Evolutionary conservation across 2,329 filamentous ascomycete species (phyloP).

Genomic region (Raffaelea ambrosiae): DNA sequence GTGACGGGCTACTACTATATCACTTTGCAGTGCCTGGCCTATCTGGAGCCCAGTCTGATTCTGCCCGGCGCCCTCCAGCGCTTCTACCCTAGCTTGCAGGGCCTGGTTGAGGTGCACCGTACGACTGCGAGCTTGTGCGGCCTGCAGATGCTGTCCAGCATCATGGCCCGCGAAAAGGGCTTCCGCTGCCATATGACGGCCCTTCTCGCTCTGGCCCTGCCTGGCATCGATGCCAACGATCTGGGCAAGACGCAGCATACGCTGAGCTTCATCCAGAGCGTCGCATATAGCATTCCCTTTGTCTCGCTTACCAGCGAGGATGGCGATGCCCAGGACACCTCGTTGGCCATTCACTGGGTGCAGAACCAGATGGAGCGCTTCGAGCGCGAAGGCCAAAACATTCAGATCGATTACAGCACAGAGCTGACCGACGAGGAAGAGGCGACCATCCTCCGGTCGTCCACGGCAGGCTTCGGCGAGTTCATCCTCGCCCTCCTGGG

Average conservation of each 20-base stretch:
- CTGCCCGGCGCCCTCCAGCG: constrained; percentile 87
- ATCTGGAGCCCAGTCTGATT: constrained; percentile 83
- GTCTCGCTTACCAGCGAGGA: constrained; percentile 66
- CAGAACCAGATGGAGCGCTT: constrained; percentile 89
- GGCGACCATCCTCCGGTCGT: constrained; percentile 80
- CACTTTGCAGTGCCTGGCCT: constrained; percentile 81
- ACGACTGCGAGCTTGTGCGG: constrained; percentile 90
- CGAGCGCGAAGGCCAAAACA: constrained; percentile 75
- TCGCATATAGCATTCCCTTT: constrained; percentile 94
- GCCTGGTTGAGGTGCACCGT: constrained; percentile 91
- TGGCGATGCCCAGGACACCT: constrained; percentile 61
- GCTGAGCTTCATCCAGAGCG: constrained; percentile 87
- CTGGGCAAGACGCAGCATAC: constrained; percentile 94
- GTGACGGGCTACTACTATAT: constrained; percentile 88
- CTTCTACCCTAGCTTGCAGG: constrained; percentile 95
- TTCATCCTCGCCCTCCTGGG: constrained; percentile 86
- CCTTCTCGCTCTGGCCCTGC: constrained; percentile 81
- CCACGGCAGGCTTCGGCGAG: constrained; percentile 87
- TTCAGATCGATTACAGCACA: constrained; percentile 75
- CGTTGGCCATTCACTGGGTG: constrained; percentile 84
- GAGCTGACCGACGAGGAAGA: constrained; percentile 83
- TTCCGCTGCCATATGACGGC: constrained; percentile 94
- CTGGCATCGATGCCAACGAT: constrained; percentile 96
- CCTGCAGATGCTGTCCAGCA: constrained; percentile 82
- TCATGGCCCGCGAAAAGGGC: constrained; percentile 90